Base-by-base conservation (phyloP, 1,284 basidiomycete species). In the Mycena sp. region DNA sequence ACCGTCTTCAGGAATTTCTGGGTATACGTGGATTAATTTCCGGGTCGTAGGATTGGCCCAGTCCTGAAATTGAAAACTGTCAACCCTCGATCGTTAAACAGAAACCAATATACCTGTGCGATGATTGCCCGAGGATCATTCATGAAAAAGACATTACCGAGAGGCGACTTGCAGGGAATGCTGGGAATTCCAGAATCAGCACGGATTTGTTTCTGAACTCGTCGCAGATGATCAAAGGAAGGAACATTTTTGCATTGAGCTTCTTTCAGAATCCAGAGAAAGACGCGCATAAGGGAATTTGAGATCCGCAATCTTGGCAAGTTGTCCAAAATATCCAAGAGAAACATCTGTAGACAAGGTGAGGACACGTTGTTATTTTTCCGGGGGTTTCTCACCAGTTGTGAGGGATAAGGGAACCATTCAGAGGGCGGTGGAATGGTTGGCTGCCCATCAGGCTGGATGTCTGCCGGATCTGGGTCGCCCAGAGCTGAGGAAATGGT, bases 191-290 rank as follows among this genome's bases (percentile, higher is more conserved):
- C 68, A 21, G 46, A 45, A 25, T 55, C 45, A 25, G 68, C 58
- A 6, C 64, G 60, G 7, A 76, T 54, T 16, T 54, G 32, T 19
- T 55, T 61, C 55, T 78, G 77, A 21, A 69, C 40, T 48, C 71
- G 57, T 21, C 70, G 68, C n/a, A 79, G 65, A 17, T 23, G 40
- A 25, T 72, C 58, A 32, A 76, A 67, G 1, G 72, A 71, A 4
- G 76, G 77, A 4, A 80, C 73, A 58, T 75, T 45, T 5, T 29
- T 28, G 10, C 69, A 69, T 0, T 72, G 72, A 29, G 44, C 30
- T 50, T 76, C 71, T 19, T 64, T 41, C 1, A 78, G 60, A 7
- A 75, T 49, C 72, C 73, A 77, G 4, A 79, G 57, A 30, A 77
- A 55, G 6, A 75, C 44, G 19, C 63, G 68, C 69, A 78, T 70